phyloP scores from a whole-genome alignment of 805 yeast genomes.

The Brettanomyces custersianus region DNA sequence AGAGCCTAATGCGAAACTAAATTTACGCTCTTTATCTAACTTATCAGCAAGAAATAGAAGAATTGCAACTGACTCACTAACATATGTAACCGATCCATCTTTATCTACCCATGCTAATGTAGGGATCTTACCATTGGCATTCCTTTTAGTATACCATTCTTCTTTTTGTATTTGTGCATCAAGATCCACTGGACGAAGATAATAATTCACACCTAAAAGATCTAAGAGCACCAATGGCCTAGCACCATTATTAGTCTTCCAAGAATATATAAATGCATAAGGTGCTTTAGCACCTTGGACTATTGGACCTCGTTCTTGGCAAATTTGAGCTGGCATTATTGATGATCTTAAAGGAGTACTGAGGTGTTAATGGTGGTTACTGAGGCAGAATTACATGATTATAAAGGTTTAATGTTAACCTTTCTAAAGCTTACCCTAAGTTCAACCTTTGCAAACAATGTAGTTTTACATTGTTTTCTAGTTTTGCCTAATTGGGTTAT shows the following conservation, averaged over 20 bases:
- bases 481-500: no score
- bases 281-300: conserved; percentile 23
- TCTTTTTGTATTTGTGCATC: conserved; percentile 38
- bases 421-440: no score
- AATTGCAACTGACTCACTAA: conserved; percentile 58
- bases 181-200: conserved; percentile 34
- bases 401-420: no score
- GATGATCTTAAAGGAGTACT: no score
- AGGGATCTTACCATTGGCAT: conserved; percentile 61
- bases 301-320: neutral
- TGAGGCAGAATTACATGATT: no score
- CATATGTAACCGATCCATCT: conserved; percentile 33
- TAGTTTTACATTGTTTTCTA: no score
- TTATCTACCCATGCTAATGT: conserved; percentile 32
- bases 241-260: conserved; percentile 37
- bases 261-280: conserved; percentile 33
- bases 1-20: conserved; percentile 30
- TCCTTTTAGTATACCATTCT: conserved; percentile 45
- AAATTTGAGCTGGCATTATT: conserved; percentile 1
- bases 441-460: no score
- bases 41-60: conserved; percentile 49
- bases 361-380: no score
- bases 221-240: conserved; percentile 34
- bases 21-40: conserved; percentile 46
- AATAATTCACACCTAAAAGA: conserved; percentile 32